Conservation (phyloP, 371 early-diverging fungal genomes). For the Rhizopus microsporus region DNA sequence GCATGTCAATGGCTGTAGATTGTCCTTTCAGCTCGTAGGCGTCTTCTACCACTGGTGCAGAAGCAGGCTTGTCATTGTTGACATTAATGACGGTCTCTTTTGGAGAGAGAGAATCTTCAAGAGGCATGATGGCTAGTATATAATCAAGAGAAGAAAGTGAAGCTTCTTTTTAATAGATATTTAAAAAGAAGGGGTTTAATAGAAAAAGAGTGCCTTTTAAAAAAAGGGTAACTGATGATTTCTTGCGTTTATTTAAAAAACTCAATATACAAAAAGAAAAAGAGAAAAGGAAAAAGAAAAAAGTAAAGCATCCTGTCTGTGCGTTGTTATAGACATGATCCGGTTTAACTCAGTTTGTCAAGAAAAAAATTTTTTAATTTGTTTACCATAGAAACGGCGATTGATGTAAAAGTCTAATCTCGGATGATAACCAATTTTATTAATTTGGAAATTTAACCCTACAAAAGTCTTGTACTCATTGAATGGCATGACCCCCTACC, state of each 20-base stretch:
- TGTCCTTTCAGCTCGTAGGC: constrained; percentile 3
- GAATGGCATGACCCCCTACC: too few relatives aligned
- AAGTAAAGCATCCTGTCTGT: background rate
- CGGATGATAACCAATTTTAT: too few relatives aligned
- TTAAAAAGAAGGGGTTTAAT: background rate
- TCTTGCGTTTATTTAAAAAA: constrained; percentile 5
- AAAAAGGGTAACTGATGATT: constrained; percentile 2
- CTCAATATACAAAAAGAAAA: constrained; percentile 8
- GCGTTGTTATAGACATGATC: background rate
- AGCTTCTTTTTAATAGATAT: constrained; percentile 2
- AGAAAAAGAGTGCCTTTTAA: background rate
- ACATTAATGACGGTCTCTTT: background rate
- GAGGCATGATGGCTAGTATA: background rate
- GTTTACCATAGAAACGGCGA: too few relatives aligned
- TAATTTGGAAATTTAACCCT: too few relatives aligned
- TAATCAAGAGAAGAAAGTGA: background rate
- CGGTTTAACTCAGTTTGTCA: too few relatives aligned
- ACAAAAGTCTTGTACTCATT: too few relatives aligned
- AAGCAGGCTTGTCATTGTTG: background rate
- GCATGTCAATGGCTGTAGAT: constrained; percentile 19
- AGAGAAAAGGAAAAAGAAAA: background rate
- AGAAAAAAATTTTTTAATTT: too few relatives aligned
- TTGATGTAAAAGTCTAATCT: too few relatives aligned
- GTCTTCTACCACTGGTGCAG: background rate
- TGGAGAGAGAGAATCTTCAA: background rate